Conservation (phyloP, 2,329 filamentous ascomycete genomes). For the Trichoderma gracile region DNA sequence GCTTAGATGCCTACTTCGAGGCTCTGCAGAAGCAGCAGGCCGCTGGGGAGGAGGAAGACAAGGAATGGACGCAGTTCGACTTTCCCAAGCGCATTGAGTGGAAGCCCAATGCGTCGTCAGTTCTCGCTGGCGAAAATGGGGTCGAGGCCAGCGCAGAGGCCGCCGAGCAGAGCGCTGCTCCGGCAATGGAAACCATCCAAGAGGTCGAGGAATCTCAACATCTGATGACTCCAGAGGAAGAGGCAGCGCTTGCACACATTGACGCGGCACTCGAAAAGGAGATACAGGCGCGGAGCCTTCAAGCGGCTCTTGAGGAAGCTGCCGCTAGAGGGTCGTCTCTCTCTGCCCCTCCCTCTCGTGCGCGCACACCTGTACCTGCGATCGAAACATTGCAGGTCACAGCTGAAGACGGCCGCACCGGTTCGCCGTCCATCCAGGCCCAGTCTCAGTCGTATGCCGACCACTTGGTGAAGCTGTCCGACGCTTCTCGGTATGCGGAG, state of each 20-base stretch:
- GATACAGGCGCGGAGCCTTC: conserved; percentile 57
- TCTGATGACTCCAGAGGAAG: conserved; percentile 48
- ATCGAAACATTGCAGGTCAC: conserved; percentile 47
- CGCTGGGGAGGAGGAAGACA: conserved; percentile 60
- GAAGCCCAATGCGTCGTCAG: conserved; percentile 64
- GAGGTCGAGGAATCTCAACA: conserved; percentile 43
- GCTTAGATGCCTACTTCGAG: conserved; percentile 87
- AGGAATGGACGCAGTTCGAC: conserved; percentile 90
- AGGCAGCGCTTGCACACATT: conserved; percentile 73
- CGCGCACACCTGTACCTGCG: conserved; percentile 38
- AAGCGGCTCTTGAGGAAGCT: conserved; percentile 49
- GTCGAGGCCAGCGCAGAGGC: conserved; percentile 30
- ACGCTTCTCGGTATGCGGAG: conserved; percentile 74
- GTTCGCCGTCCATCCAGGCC: conserved; percentile 59
- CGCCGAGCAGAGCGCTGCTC: conserved; percentile 34
- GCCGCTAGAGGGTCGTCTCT: conserved; percentile 41
- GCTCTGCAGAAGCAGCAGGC: conserved; percentile 79
- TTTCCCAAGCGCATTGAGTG: conserved; percentile 87
- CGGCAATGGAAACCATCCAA: conserved; percentile 36
- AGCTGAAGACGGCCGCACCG: conserved; percentile 47
- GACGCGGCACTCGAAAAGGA: conserved; percentile 83
- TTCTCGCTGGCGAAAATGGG: conserved; percentile 61
- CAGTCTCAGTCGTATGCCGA: conserved; percentile 73
- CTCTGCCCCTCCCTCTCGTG: conserved; percentile 44
- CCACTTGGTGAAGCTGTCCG: conserved; percentile 73